These are phyloP conservation scores for Solanum etuberosum DNA, from an alignment of 257 asterid genomes.

Conservation along the genomic window DNA sequence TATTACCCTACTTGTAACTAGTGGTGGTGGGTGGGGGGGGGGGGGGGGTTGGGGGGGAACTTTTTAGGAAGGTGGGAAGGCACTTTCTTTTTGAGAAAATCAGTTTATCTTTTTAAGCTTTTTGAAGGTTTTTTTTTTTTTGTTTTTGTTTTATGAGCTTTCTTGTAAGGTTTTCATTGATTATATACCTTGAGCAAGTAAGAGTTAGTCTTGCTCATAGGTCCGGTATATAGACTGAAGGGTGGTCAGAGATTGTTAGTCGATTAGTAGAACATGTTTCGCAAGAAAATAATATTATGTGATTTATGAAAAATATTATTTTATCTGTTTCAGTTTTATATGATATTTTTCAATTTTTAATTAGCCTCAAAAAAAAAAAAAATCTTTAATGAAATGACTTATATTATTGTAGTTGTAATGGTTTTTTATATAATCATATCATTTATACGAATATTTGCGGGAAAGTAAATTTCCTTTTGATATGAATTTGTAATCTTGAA, in stretches of 20 bases:
- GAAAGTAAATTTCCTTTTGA: not conserved
- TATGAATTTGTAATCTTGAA: no score
- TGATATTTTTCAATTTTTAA: no score
- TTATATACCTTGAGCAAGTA: slow-evolving; percentile 19
- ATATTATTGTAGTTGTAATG: not conserved
- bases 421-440: no score
- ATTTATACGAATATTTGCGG: no score
- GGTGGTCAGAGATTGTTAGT: not conserved
- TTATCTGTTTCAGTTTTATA: no score
- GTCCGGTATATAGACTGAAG: not conserved
- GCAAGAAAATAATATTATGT: no score
- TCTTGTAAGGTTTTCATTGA: slow-evolving; percentile 17
- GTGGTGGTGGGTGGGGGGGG: not conserved
- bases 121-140: slow-evolving; percentile 6
- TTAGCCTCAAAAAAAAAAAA: no score
- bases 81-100: slow-evolving; percentile 18
- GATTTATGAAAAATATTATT: no score
- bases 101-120: slow-evolving; percentile 23
- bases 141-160: slow-evolving; percentile 10
- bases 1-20: not conserved
- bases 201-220: not conserved
- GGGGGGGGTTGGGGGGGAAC: no score
- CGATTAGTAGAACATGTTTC: no score
- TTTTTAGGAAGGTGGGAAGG: slow-evolving; percentile 4
- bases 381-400: no score